Conservation (phyloP, 805 yeast species). For the Sungouiozyma ichnusensis region DNA sequence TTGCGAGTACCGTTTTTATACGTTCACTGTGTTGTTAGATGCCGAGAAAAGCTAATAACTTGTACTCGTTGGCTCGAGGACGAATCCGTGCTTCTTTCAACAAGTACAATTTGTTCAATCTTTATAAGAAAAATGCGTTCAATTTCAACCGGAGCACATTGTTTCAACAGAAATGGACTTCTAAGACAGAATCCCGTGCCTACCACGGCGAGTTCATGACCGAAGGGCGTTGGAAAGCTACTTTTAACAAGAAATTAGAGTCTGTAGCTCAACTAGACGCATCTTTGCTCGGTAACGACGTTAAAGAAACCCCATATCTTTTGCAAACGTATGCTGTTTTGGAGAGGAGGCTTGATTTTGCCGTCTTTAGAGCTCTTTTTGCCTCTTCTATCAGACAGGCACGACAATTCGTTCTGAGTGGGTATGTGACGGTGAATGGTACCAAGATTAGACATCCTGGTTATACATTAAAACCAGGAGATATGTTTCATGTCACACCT, state of each 20-base stretch:
- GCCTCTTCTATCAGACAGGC: conserved; percentile 93
- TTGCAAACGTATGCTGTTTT: conserved; percentile 81
- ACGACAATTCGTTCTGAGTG: conserved; percentile 71
- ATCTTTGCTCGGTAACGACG: conserved; percentile 35
- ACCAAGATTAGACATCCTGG: conserved; percentile 68
- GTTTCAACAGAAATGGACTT: conserved; percentile 84
- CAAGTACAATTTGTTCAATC: conserved; percentile 81
- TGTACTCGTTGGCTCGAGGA: conserved; percentile 53
- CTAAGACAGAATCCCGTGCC: conserved; percentile 85
- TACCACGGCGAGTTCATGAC: conserved; percentile 93
- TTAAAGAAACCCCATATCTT: conserved; percentile 65
- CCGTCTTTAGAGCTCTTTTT: conserved; percentile 83
- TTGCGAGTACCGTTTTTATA: too few relatives aligned
- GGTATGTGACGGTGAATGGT: conserved; percentile 81
- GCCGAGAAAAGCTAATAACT: conserved; percentile 53
- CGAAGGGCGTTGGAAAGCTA: conserved; percentile 68
- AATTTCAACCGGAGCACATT: conserved; percentile 53
- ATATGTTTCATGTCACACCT: conserved; percentile 75
- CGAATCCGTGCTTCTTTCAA: conserved; percentile 84
- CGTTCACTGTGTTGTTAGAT: too few relatives aligned
- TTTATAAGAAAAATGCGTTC: conserved; percentile 59
- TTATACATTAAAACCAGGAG: conserved; percentile 72
- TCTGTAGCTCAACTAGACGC: conserved; percentile 88
- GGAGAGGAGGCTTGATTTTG: conserved; percentile 84
- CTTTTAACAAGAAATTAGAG: conserved; percentile 58